Percentiles rank a stretch among this genome's conserved stretches.
Evolutionary conservation across 2,329 filamentous ascomycete species (phyloP).

Genomic region (Dichotomopilus funicola): DNA sequence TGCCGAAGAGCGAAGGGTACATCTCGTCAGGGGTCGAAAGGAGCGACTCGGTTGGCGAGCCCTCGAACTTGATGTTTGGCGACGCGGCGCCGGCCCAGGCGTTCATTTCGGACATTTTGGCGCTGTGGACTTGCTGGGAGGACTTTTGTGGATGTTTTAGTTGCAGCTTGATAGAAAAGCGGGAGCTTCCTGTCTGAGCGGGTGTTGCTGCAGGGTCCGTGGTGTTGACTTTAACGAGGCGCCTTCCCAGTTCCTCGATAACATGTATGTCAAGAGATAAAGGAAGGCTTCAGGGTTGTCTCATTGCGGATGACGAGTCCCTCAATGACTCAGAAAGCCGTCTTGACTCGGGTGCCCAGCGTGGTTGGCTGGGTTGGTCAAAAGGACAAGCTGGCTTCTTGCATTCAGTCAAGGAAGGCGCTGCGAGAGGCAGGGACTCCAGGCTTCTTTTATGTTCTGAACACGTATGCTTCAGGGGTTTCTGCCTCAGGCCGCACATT

Average conservation of each 20-base stretch:
- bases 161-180: conserved; percentile 1
- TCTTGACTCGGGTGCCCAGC: conserved; percentile 16
- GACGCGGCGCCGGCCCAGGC: conserved; percentile 35
- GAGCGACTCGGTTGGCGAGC: conserved; percentile 49
- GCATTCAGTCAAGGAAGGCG: not conserved
- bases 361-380: conserved; percentile 18
- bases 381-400: conserved; percentile 25
- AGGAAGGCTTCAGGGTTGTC: conserved; percentile 11
- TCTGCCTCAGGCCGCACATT: conserved; percentile 21
- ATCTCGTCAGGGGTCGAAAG: conserved; percentile 44
- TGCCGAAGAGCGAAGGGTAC: conserved; percentile 43
- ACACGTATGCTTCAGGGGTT: conserved; percentile 22
- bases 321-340: conserved; percentile 19
- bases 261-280: conserved; percentile 25
- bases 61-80: conserved; percentile 46
- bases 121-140: conserved; percentile 15
- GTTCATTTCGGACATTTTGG: conserved; percentile 31
- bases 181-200: not conserved
- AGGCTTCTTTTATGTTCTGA: conserved; percentile 26
- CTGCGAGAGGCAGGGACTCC: conserved; percentile 15
- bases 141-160: conserved; percentile 20
- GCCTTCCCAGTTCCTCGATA: conserved; percentile 36
- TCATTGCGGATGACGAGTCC: conserved; percentile 26
- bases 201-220: conserved; percentile 5
- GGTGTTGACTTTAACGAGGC: conserved; percentile 29